These are phyloP conservation scores for Bipolaris bicolor DNA, from an alignment of 2,329 filamentous ascomycete genomes.

Conservation along the genomic window DNA sequence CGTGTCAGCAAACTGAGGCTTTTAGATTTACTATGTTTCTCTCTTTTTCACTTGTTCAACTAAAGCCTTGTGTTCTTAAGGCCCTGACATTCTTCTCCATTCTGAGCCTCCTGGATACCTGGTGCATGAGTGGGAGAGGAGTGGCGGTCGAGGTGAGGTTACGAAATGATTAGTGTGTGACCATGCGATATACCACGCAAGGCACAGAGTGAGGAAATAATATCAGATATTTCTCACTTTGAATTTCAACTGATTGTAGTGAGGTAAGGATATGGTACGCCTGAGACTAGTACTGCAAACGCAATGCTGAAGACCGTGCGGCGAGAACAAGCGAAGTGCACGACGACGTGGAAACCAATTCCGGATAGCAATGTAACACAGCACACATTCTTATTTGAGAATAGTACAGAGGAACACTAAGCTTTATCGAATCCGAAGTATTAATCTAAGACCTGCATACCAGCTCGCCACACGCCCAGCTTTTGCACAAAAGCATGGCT, in stretches of 20 bases:
- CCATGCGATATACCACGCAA: constrained; percentile 26
- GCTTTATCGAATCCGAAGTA: too few relatives aligned
- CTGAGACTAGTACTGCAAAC: too few relatives aligned
- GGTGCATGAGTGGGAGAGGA: constrained; percentile 10
- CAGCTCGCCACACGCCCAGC: neutral
- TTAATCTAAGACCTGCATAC: neutral
- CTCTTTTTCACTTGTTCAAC: neutral
- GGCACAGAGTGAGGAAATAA: constrained; percentile 30
- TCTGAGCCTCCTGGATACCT: too few relatives aligned
- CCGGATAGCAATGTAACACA: neutral
- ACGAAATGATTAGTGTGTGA: constrained; percentile 22
- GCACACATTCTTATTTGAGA: neutral
- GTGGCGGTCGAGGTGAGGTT: constrained; percentile 30
- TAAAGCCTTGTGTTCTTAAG: neutral
- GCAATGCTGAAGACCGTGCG: too few relatives aligned
- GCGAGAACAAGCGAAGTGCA: too few relatives aligned
- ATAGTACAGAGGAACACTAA: too few relatives aligned
- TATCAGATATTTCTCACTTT: neutral
- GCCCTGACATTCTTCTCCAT: too few relatives aligned
- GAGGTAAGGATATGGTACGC: too few relatives aligned
- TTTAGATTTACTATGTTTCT: neutral
- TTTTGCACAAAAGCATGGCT: neutral
- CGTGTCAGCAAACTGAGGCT: neutral
- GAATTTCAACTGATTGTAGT: too few relatives aligned
- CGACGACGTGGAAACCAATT: too few relatives aligned